phyloP scores from a whole-genome alignment of 2,329 filamentous ascomycete species.

The Phyllosticta ampelicida region DNA sequence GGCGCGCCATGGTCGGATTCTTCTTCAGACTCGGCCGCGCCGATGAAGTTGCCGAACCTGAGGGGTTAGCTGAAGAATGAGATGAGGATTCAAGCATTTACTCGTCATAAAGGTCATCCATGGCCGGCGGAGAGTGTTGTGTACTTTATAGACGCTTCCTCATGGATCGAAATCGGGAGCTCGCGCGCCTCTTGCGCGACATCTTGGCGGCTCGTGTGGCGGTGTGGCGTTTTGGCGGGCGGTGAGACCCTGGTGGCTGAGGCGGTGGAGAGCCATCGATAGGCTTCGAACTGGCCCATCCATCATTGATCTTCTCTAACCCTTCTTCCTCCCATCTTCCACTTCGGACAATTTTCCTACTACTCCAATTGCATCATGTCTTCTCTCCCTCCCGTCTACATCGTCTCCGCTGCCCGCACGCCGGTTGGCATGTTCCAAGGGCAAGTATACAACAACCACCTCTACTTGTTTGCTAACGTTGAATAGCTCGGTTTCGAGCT shows the following conservation, averaged over 20 bases:
- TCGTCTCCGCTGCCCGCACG: constrained; percentile 83
- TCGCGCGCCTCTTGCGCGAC: not conserved
- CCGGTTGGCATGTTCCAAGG: constrained; percentile 91
- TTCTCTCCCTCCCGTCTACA: constrained; percentile 80
- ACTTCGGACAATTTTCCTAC: not conserved
- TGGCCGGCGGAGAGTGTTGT: no score
- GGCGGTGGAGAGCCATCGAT: constrained; percentile 4
- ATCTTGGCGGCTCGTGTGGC: constrained; percentile 4
- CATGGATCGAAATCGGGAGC: constrained; percentile 5
- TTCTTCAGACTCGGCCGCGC: constrained; percentile 82
- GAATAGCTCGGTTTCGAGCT: constrained; percentile 71
- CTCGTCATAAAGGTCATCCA: constrained; percentile 99
- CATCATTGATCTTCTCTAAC: constrained; percentile 10
- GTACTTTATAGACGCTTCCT: no score
- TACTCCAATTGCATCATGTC: constrained; percentile 46
- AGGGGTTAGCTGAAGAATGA: constrained; percentile 5
- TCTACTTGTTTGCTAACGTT: constrained; percentile 1
- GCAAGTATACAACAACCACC: constrained; percentile 39
- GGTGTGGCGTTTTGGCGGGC: not conserved
- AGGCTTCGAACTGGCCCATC: not conserved
- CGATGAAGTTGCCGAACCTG: constrained; percentile 97
- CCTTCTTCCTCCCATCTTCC: constrained; percentile 8
- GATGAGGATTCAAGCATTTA: constrained; percentile 29
- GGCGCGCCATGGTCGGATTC: constrained; percentile 70
- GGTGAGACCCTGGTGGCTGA: constrained; percentile 3